Evolutionary conservation across 2,329 filamentous ascomycete genomes (phyloP), one percentile per base, ranked within the genome.

Genomic region (Camillea tinctor): DNA sequence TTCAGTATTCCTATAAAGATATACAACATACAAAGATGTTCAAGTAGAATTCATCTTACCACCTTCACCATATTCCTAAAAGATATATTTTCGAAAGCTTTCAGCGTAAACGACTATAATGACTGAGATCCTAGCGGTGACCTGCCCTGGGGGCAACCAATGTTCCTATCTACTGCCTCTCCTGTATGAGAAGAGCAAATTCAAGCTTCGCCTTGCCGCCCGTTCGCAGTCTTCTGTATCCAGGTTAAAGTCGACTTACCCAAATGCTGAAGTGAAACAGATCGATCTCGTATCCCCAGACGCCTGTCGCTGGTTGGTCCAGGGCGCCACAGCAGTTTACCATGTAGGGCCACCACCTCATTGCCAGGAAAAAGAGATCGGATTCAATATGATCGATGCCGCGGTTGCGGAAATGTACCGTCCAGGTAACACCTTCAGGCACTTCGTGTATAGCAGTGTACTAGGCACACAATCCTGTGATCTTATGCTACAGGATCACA

Each of bases 81-180:
- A 30, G 26, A 11, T n/a, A 2, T n/a, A 44, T 15, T 15, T 9
- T 6, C 5, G 13, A 44, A 44, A 44, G 36, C 11, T 15, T 13
- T 26, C 4, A 8, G 24, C 24, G 24, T 26, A 26, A 8, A 40
- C 15, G 36, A 40, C 7, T 55, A 15, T 2, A 6, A 63, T 63
- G 60, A 71, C 69, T 21, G 72, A 76, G 50, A 50, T 76, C 40
- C 62, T 79, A 24, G 70, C 76, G 26, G 61, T 79, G 23, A 77
- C 74, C 44, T 74, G 70, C 56, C 74, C 76, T 4, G 70, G 69
- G 21, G 75, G 76, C 52, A 76, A 76, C 55, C 76, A 77, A 65
- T 68, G 69, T 60, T 61, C 66, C 7, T 62, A 64, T 2, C 68
- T 78, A 24, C 69, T 78, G 40, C 74, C 74, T 6, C 66, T 73